Conservation (phyloP, 2,329 filamentous ascomycete genomes). For the Trichoderma asperellum region DNA sequence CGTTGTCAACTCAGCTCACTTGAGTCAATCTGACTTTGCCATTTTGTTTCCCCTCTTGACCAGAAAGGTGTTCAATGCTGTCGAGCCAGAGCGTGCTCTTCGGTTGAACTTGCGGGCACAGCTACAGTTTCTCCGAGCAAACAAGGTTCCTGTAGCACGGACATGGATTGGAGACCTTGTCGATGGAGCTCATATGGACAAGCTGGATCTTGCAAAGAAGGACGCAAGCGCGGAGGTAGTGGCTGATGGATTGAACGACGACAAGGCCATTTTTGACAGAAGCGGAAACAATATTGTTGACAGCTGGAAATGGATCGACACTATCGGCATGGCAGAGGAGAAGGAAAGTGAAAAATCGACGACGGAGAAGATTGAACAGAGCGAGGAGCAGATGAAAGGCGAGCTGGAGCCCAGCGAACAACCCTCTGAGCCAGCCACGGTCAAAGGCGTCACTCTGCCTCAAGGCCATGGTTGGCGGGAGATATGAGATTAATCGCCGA, state of each 20-base stretch:
- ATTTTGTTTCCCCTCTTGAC: constrained; percentile 76
- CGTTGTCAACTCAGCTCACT: constrained; percentile 72
- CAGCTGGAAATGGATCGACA: constrained; percentile 58
- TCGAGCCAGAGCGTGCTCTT: constrained; percentile 61
- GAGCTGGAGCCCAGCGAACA: constrained; percentile 44
- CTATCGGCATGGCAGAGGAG: constrained; percentile 49
- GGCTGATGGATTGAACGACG: constrained; percentile 49
- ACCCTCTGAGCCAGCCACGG: neutral
- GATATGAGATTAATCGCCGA: constrained; percentile 44
- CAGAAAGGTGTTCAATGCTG: constrained; percentile 59
- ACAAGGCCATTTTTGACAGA: constrained; percentile 56
- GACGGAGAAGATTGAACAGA: constrained; percentile 41
- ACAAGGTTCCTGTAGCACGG: constrained; percentile 52
- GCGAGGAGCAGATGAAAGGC: constrained; percentile 43
- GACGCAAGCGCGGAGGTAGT: constrained; percentile 22
- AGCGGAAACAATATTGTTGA: constrained; percentile 46
- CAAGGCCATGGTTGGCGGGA: constrained; percentile 59
- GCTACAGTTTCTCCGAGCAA: constrained; percentile 59
- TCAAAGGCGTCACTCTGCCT: constrained; percentile 15
- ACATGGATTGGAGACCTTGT: constrained; percentile 56
- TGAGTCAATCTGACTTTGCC: constrained; percentile 83
- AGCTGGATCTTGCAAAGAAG: constrained; percentile 38
- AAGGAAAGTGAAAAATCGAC: constrained; percentile 39
- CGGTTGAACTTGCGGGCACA: constrained; percentile 63
- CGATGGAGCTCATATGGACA: constrained; percentile 50